A percentile compares a stretch with the other conserved stretches of the same genome.
These are phyloP conservation scores for Leccinum subgranulosum DNA, from an alignment of 768 basidiomycete species.

Conservation along the genomic window DNA sequence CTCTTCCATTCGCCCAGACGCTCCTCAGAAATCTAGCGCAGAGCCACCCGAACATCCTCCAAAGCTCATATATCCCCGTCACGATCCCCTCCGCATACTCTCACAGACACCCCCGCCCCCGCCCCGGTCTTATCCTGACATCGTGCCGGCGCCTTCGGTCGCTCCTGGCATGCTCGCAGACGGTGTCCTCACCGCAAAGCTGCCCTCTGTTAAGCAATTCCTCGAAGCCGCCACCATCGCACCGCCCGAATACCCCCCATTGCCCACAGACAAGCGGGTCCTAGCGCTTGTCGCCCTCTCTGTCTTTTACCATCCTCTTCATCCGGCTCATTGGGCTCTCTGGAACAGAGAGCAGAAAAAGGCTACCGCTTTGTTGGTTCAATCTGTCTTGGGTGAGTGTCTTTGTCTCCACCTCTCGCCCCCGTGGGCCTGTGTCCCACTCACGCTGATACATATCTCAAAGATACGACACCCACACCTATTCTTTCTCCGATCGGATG, in stretches of 20 bases:
- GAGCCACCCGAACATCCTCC: conserved; percentile 23
- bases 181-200: conserved; percentile 44
- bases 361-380: conserved; percentile 50
- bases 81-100: conserved; percentile 32
- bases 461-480: conserved; percentile 29
- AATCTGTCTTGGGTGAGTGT: conserved; percentile 52
- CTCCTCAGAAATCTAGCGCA: conserved; percentile 19
- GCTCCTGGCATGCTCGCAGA: conserved; percentile 36
- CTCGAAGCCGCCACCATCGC: conserved; percentile 41
- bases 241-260: conserved; percentile 38
- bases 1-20: conserved; percentile 37
- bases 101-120: conserved; percentile 18
- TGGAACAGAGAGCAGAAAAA: conserved; percentile 53
- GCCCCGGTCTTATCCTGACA: conserved; percentile 20
- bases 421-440: not conserved
- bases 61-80: conserved; percentile 26
- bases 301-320: conserved; percentile 51
- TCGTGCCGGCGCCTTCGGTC: conserved; percentile 24
- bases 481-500: conserved; percentile 36
- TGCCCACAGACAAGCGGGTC: conserved; percentile 40
- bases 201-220: conserved; percentile 46
- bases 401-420: not conserved
- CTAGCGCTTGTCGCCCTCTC: conserved; percentile 60
- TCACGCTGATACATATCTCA: conserved; percentile 11
- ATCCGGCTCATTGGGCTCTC: conserved; percentile 62